Evolutionary conservation across 2,329 filamentous ascomycete genomes (phyloP).

Genomic region (Trichoderma oligosporum): DNA sequence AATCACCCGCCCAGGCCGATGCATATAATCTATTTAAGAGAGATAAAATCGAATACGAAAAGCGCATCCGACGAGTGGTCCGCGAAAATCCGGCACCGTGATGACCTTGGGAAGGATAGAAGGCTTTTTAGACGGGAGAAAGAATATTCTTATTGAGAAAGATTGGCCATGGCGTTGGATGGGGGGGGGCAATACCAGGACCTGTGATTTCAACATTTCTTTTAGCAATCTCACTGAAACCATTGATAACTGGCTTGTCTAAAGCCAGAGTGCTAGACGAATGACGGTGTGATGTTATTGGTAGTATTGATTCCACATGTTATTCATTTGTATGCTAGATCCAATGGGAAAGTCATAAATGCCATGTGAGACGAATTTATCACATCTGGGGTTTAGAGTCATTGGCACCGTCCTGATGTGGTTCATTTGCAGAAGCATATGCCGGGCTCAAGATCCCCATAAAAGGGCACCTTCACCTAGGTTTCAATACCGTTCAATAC

Average conservation of each 20-base stretch:
- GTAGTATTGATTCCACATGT: not conserved
- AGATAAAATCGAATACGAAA: conserved; percentile 82
- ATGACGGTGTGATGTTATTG: conserved; percentile 1
- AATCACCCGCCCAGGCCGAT: conserved; percentile 93
- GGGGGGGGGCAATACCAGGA: conserved; percentile 31
- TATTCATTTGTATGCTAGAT: not conserved
- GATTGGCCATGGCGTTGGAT: conserved; percentile 30
- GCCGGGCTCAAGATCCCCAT: too few species aligned
- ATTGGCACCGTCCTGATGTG: too few species aligned
- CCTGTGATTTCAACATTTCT: conserved; percentile 22
- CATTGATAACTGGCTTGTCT: not conserved
- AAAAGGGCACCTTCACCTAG: not conserved
- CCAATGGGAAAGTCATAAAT: not conserved
- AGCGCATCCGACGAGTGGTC: conserved; percentile 79
- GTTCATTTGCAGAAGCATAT: too few species aligned
- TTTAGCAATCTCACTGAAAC: not conserved
- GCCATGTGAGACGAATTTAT: too few species aligned
- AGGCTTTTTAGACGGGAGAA: not conserved
- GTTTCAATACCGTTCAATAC: too few species aligned
- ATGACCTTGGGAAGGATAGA: conserved; percentile 16
- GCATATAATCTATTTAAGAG: conserved; percentile 97
- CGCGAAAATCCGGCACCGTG: conserved; percentile 80
- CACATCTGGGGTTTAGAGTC: too few species aligned
- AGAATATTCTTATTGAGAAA: conserved; percentile 13
- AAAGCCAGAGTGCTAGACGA: not conserved